A percentile compares a stretch with the other conserved stretches of the same genome.
phyloP scores from a whole-genome alignment of 2,329 filamentous ascomycete genomes.

The Thielaviopsis ethacetica region DNA sequence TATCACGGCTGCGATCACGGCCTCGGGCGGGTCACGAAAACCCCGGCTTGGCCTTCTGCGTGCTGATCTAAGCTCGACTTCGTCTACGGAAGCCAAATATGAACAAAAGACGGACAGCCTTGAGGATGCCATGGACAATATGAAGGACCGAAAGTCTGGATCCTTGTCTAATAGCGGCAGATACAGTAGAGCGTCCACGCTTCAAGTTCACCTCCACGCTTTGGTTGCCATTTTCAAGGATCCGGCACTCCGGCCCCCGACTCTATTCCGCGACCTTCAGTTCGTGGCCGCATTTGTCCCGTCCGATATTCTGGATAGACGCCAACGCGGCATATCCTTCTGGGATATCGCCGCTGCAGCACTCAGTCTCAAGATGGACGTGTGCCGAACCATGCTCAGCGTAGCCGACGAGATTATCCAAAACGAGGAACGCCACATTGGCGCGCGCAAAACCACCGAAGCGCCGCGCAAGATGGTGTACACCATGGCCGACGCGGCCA shows the following conservation, averaged over 20 bases:
- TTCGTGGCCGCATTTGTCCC: slow-evolving; percentile 54
- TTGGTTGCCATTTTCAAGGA: slow-evolving; percentile 53
- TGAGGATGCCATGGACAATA: slow-evolving; percentile 53
- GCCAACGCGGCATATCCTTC: slow-evolving; percentile 61
- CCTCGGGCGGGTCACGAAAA: slow-evolving; percentile 22
- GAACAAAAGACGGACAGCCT: slow-evolving; percentile 22
- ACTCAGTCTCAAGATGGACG: slow-evolving; percentile 72
- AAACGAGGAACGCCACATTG: slow-evolving; percentile 29
- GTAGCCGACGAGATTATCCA: slow-evolving; percentile 38
- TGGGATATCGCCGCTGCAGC: slow-evolving; percentile 81
- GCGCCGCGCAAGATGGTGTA: slow-evolving; percentile 38
- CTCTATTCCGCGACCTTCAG: slow-evolving; percentile 67
- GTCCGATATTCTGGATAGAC: slow-evolving; percentile 41
- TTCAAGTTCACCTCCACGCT: slow-evolving; percentile 48
- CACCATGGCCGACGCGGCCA: slow-evolving; percentile 63
- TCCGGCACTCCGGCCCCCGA: slow-evolving; percentile 55
- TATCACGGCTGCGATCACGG: slow-evolving; percentile 51
- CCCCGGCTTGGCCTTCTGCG: slow-evolving; percentile 22
- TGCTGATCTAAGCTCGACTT: slow-evolving; percentile 15
- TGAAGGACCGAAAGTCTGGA: slow-evolving; percentile 38
- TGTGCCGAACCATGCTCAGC: slow-evolving; percentile 63
- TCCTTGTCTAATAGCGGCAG: slow-evolving; percentile 20
- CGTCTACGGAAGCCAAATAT: slow-evolving; percentile 17
- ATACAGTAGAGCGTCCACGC: slow-evolving; percentile 30
- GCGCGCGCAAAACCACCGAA: slow-evolving; percentile 14